Conservation (phyloP, 257 asterid species). For the Solanum pennellii region DNA sequence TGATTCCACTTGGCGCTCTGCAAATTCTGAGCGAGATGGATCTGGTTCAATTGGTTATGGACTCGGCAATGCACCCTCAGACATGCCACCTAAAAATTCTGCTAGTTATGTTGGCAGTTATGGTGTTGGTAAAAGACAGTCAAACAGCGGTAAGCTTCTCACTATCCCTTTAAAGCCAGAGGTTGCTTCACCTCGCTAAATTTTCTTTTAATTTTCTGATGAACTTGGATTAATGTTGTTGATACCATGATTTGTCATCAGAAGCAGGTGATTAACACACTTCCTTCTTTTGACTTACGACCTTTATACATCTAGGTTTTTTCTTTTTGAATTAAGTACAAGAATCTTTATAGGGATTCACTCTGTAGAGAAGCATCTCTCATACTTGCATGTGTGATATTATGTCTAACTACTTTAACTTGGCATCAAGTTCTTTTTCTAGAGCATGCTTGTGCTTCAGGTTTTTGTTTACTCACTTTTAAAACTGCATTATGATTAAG, state of each 20-base stretch:
- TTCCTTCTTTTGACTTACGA: neutral
- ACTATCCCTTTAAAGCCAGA: neutral
- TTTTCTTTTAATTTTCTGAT: neutral
- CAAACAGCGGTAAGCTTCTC: constrained; percentile 8
- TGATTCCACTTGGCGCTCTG: constrained; percentile 9
- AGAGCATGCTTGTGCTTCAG: neutral
- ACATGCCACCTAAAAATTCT: constrained; percentile 5
- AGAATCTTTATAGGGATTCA: neutral
- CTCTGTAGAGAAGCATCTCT: neutral
- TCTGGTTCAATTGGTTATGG: constrained; percentile 13
- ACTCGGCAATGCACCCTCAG: constrained; percentile 3
- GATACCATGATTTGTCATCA: neutral
- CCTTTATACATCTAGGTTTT: neutral
- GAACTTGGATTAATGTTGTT: neutral
- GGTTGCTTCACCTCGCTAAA: neutral
- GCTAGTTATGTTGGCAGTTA: constrained; percentile 11
- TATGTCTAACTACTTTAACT: neutral
- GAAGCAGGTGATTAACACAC: neutral
- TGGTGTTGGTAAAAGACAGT: constrained; percentile 11
- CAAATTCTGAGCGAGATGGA: constrained; percentile 9
- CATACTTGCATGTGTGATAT: neutral
- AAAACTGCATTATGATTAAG: neutral
- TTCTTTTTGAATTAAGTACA: neutral
- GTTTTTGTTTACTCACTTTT: neutral
- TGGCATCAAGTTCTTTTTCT: neutral